These are phyloP conservation scores for Microdochium nivale DNA, from an alignment of 2,329 filamentous ascomycete genomes.

Conservation along the genomic window DNA sequence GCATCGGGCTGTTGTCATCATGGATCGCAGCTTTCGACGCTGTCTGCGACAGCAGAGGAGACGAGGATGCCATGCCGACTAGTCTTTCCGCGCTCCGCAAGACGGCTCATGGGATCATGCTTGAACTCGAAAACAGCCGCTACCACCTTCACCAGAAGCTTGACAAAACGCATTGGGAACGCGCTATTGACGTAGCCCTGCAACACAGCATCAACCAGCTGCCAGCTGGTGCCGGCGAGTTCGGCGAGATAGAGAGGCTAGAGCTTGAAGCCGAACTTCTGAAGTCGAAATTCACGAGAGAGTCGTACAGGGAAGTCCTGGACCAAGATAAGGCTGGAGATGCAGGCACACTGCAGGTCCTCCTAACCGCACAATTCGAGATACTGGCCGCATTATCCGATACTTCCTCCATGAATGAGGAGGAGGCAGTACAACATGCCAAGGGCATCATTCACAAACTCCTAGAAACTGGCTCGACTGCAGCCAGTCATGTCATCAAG, in stretches of 20 bases:
- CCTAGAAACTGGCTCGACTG: slow-evolving; percentile 65
- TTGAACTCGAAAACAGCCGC: slow-evolving; percentile 82
- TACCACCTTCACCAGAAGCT: slow-evolving; percentile 85
- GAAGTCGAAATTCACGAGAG: slow-evolving; percentile 73
- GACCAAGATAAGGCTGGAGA: slow-evolving; percentile 82
- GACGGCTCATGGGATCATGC: slow-evolving; percentile 77
- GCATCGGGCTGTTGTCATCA: slow-evolving; percentile 76
- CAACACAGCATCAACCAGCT: slow-evolving; percentile 78
- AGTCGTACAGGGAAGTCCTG: slow-evolving; percentile 66
- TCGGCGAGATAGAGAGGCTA: slow-evolving; percentile 61
- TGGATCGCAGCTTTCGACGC: slow-evolving; percentile 91
- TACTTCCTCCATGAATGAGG: slow-evolving; percentile 73
- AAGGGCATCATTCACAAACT: slow-evolving; percentile 70
- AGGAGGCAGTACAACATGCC: slow-evolving; percentile 73
- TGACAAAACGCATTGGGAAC: slow-evolving; percentile 77
- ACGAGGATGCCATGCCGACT: slow-evolving; percentile 58
- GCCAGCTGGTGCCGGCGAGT: slow-evolving; percentile 59
- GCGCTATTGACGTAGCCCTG: slow-evolving; percentile 76
- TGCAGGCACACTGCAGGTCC: slow-evolving; percentile 66
- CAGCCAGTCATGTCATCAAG: slow-evolving; percentile 78
- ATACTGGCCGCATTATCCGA: slow-evolving; percentile 76
- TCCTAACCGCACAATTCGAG: slow-evolving; percentile 87
- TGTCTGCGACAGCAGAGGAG: slow-evolving; percentile 64
- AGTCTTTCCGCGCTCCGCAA: slow-evolving; percentile 72
- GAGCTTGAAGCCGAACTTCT: slow-evolving; percentile 78